Percentiles rank a stretch among this genome's conserved stretches.
These are phyloP conservation scores for Glonium stellatum DNA, from an alignment of 495 filamentous ascomycete genomes.

Conservation along the genomic window DNA sequence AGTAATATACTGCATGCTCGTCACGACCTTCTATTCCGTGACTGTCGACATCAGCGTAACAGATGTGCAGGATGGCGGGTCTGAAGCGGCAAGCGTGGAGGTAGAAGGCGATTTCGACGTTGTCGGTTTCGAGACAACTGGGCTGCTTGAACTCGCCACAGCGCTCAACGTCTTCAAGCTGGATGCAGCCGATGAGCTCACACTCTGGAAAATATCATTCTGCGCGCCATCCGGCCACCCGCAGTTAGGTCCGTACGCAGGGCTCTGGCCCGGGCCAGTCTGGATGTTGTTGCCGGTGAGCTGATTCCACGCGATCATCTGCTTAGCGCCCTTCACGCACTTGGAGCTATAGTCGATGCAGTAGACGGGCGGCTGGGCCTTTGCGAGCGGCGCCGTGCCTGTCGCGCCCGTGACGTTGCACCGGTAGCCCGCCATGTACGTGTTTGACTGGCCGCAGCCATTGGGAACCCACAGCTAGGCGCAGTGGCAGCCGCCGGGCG, in stretches of 20 bases:
- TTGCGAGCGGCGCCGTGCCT: slow-evolving; percentile 35
- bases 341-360: slow-evolving; percentile 40
- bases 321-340: slow-evolving; percentile 49
- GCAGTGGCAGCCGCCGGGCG: slow-evolving; percentile 46
- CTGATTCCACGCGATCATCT: slow-evolving; percentile 50
- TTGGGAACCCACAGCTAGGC: slow-evolving; percentile 54
- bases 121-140: too few species aligned
- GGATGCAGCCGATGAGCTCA: too few species aligned
- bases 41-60: too few species aligned
- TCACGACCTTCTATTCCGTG: too few species aligned
- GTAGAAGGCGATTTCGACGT: too few species aligned
- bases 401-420: slow-evolving; percentile 46
- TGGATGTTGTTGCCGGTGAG: slow-evolving; percentile 39
- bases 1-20: too few species aligned
- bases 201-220: slow-evolving; percentile 40
- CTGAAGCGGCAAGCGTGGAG: too few species aligned
- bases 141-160: too few species aligned
- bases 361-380: slow-evolving; percentile 39
- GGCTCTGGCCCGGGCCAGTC: slow-evolving; percentile 27
- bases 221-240: slow-evolving; percentile 42
- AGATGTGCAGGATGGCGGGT: too few species aligned
- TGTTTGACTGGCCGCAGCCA: slow-evolving; percentile 43
- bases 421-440: slow-evolving; percentile 50
- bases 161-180: too few species aligned
- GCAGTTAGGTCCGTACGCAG: slow-evolving; percentile 41